phyloP scores from a whole-genome alignment of 176 grass and related monocot genomes.

The Zea luxurians region DNA sequence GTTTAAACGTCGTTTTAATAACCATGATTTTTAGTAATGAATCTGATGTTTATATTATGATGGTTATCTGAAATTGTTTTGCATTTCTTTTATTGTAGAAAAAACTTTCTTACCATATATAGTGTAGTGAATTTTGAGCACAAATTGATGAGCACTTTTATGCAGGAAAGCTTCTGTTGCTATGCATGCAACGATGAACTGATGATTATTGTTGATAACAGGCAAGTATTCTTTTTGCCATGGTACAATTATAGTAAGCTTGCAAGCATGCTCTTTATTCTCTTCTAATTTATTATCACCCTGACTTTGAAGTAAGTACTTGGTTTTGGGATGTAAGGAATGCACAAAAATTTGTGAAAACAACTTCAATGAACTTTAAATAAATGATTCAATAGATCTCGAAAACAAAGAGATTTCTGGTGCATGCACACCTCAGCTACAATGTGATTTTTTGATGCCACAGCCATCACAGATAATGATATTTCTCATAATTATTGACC shows the following conservation, averaged over 20 bases:
- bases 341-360: background rate
- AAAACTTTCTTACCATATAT: background rate
- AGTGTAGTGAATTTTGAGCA: background rate
- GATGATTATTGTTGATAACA: slow-evolving; percentile 19
- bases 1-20: too few relatives aligned
- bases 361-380: background rate
- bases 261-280: slow-evolving; percentile 12
- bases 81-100: background rate
- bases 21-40: background rate
- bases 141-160: background rate
- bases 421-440: background rate
- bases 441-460: background rate
- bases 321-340: background rate
- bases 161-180: slow-evolving; percentile 22
- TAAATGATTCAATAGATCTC: background rate
- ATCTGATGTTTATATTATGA: background rate
- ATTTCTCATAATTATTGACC: background rate
- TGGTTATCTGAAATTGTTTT: background rate
- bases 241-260: background rate
- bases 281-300: background rate
- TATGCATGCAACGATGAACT: background rate
- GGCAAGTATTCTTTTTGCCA: background rate
- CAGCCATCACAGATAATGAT: background rate
- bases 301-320: background rate
- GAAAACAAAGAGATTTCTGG: background rate